A percentile compares a stretch with the other conserved stretches of the same genome.
Evolutionary conservation across 352 stramenopile genomes (phyloP).

Genomic region (Plasmopara muralis): DNA sequence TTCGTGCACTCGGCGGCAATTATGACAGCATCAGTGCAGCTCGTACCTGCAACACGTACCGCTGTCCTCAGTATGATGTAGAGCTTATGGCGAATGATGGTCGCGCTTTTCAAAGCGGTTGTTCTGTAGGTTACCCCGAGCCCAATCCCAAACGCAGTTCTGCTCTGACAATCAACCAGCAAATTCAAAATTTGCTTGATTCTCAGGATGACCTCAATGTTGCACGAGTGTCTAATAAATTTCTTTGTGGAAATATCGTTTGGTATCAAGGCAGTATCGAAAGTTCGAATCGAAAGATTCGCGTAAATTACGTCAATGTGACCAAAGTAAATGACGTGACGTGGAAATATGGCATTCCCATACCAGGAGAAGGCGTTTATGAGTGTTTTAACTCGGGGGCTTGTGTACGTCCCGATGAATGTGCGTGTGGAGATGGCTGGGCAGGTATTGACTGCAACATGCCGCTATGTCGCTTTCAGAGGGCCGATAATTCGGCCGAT

Average conservation of each 20-base stretch:
- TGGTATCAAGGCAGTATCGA: conserved; percentile 93
- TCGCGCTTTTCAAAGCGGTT: conserved; percentile 91
- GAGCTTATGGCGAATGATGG: conserved; percentile 91
- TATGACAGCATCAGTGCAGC: conserved; percentile 30
- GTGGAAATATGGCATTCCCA: conserved; percentile 56
- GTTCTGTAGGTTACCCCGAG: conserved; percentile 60
- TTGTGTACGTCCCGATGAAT: conserved; percentile 89
- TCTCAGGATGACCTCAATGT: conserved; percentile 56
- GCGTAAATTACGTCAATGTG: conserved; percentile 93
- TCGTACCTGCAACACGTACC: conserved; percentile 46
- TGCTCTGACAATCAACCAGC: conserved; percentile 22
- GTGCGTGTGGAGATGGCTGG: conserved; percentile 89
- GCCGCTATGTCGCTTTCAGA: conserved; percentile 87
- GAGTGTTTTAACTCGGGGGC: conserved; percentile 91
- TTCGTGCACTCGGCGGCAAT: conserved; percentile 55
- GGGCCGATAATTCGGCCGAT: conserved; percentile 37
- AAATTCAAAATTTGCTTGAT: conserved; percentile 44
- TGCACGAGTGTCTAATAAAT: conserved; percentile 44
- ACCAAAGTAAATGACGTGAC: conserved; percentile 58
- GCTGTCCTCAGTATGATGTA: conserved; percentile 75
- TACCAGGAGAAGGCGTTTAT: conserved; percentile 90
- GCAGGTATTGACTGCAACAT: conserved; percentile 92
- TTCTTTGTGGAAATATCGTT: conserved; percentile 81
- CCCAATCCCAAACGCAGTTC: conserved; percentile 35
- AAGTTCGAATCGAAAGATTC: conserved; percentile 56